Percentiles rank a stretch among this genome's conserved stretches.
Conservation (phyloP, 768 basidiomycete species). For the Kwoniella mangroviensis region DNA sequence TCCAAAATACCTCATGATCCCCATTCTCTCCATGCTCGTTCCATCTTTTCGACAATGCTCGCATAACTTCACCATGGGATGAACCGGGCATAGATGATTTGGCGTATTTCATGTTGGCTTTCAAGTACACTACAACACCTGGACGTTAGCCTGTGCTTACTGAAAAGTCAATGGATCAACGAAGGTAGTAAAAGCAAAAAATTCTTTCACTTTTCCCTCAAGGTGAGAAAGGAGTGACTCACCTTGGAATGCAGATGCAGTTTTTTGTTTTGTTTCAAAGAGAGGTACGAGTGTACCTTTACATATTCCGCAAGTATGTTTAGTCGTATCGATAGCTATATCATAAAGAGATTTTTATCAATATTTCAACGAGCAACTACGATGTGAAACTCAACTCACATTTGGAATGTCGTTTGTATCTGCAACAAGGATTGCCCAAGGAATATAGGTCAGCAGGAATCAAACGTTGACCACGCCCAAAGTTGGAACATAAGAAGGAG, state of each 20-base stretch:
- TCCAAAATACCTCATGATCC: slow-evolving; percentile 14
- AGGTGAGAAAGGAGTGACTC: slow-evolving; percentile 8
- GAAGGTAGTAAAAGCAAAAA: not conserved
- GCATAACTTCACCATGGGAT: slow-evolving; percentile 54
- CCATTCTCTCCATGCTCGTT: slow-evolving; percentile 26
- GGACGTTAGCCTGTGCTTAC: too few species aligned
- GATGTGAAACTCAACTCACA: slow-evolving; percentile 44
- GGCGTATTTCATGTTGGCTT: slow-evolving; percentile 47
- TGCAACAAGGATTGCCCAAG: not conserved
- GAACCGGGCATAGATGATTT: slow-evolving; percentile 46
- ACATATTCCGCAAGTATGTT: slow-evolving; percentile 58
- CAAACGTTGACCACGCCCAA: too few species aligned
- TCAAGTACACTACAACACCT: slow-evolving; percentile 37
- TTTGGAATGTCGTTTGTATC: slow-evolving; percentile 55
- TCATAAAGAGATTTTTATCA: not conserved
- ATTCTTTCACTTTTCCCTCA: not conserved
- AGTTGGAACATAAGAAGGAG: not conserved
- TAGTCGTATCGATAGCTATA: slow-evolving; percentile 54
- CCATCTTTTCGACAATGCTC: slow-evolving; percentile 45
- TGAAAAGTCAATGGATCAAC: too few species aligned
- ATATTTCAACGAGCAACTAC: too few species aligned
- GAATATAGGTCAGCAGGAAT: too few species aligned
- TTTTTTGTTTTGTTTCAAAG: slow-evolving; percentile 45
- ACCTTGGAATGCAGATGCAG: slow-evolving; percentile 54
- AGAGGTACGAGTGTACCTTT: slow-evolving; percentile 47